Base-by-base conservation (phyloP, 1,284 basidiomycete species). In the Tylopilus sp. region DNA sequence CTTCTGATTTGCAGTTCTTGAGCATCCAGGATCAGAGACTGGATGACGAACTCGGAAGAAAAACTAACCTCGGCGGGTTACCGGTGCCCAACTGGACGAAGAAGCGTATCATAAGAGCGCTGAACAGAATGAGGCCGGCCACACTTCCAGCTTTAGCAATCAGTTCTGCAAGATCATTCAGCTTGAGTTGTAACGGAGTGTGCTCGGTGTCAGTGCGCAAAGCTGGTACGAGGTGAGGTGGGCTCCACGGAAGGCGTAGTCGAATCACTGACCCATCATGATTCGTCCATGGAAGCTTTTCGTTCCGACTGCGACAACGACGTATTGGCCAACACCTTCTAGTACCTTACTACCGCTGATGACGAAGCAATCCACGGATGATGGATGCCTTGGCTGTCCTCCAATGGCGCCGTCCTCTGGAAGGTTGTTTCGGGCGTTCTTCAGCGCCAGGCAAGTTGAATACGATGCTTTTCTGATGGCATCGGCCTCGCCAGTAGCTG, bases 221-320 rank as follows among this genome's bases (percentile, higher is more conserved):
- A 43, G 86, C 89, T 90, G 53, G 31, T 18, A 16, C 11, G 4
- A 35, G 2, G 30, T 66, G 30, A 60, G 43, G 52, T 51, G 42
- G 48, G 38, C 35, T 51, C 39, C 48, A n/a, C 2, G 6, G 4
- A 49, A 21, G n/a, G 19, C 11, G 21, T 16, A 13, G 26, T 23
- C 11, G 44, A 40, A 43, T 46, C 26, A 39, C 12, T 41, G 61
- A 93, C 91, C 86, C 84, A 94, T 94, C 89, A 96, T 92, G 63
- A 96, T 93, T 42, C 93, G 84, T 48, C 96, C 96, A 67, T 97
- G 93, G 74, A 97, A 98, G 58, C 87, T 92, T 71, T 86, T 90
- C 10, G 82, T 82, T 23, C 97, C 96, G 48, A 99, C 92, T 8
- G 93, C 86, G 49, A 94, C 89, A 54, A 97, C 85, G 45, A 98